These are phyloP conservation scores for Phellopilus nigrolimitatus DNA, from an alignment of 1,284 basidiomycete species.

Conservation along the genomic window DNA sequence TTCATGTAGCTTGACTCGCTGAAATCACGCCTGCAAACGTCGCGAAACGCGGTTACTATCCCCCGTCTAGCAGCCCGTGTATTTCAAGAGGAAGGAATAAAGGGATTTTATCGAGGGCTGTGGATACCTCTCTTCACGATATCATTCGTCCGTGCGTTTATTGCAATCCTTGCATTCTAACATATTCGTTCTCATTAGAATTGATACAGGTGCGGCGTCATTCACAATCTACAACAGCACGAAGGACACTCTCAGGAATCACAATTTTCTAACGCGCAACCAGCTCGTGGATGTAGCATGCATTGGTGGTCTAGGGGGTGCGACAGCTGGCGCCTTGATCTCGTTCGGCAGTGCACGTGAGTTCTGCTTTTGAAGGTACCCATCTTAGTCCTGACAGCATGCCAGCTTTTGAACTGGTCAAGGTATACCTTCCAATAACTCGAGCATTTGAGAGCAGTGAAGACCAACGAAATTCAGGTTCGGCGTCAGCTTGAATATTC, in stretches of 20 bases:
- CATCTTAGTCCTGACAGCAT: constrained; percentile 17
- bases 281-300: constrained; percentile 65
- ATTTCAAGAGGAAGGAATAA: constrained; percentile 86
- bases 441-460: not conserved
- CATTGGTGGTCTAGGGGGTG: constrained; percentile 74
- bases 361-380: constrained; percentile 33
- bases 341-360: constrained; percentile 80
- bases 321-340: constrained; percentile 79
- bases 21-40: constrained; percentile 88
- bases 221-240: constrained; percentile 93
- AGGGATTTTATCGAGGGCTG: constrained; percentile 86
- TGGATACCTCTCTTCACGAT: constrained; percentile 96
- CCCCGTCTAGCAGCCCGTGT: constrained; percentile 69
- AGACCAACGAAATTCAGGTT: constrained; percentile 43
- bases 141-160: constrained; percentile 83
- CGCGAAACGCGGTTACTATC: constrained; percentile 70
- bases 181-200: constrained; percentile 17
- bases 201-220: constrained; percentile 67
- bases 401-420: constrained; percentile 90
- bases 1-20: constrained; percentile 72
- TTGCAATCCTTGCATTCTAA: constrained; percentile 13
- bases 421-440: constrained; percentile 41
- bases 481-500: constrained; percentile 91
- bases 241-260: constrained; percentile 73
- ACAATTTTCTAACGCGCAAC: constrained; percentile 53